A percentile compares a stretch with the other conserved stretches of the same genome.
phyloP scores from a whole-genome alignment of 148 eudicot species.

The Dianthus caryophyllus region DNA sequence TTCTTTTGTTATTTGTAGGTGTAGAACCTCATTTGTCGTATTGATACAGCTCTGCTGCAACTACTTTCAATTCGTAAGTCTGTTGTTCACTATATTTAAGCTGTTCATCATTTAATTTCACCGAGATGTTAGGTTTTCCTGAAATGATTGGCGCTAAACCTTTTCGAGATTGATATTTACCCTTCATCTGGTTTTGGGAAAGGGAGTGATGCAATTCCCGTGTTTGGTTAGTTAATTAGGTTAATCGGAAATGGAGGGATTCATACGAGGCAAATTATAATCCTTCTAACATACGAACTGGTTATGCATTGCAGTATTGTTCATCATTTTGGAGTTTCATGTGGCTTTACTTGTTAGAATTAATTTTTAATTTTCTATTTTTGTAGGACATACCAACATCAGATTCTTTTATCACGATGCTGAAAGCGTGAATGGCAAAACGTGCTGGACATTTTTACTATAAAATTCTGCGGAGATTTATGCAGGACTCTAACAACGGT shows the following conservation, averaged over 20 bases:
- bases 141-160: not conserved
- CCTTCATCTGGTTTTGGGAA: no score
- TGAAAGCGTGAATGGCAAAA: constrained; percentile 33
- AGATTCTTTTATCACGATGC: constrained; percentile 13
- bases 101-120: not conserved
- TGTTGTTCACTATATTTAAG: not conserved
- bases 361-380: not conserved
- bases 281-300: not conserved
- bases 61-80: constrained; percentile 13
- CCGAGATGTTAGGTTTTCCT: not conserved
- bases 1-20: constrained; percentile 18
- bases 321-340: not conserved
- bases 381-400: not conserved
- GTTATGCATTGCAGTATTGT: not conserved
- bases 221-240: no score
- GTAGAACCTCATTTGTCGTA: not conserved
- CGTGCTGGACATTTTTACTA: constrained; percentile 29
- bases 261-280: no score
- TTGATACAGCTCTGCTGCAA: not conserved
- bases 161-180: not conserved
- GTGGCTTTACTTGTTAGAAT: not conserved
- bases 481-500: constrained; percentile 34
- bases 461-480: constrained; percentile 41
- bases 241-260: no score
- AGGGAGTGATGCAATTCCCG: no score